A percentile compares a stretch with the other conserved stretches of the same genome.
Evolutionary conservation across 306 rosid genomes (phyloP).

Genomic region (Coriaria nepalensis): DNA sequence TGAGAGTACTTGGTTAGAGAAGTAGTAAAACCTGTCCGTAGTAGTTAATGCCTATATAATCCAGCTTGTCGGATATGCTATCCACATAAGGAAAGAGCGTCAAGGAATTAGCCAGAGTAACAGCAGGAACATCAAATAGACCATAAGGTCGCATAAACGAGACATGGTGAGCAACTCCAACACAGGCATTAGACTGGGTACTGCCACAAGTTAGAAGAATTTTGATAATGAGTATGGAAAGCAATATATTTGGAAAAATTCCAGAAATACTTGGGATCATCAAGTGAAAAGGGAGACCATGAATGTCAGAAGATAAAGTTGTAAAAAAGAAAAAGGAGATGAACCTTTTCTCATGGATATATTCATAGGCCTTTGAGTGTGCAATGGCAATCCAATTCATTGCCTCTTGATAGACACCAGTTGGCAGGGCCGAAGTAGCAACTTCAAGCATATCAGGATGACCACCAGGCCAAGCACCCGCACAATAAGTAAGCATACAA

Average conservation of each 20-base stretch:
- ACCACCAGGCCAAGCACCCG: slow-evolving; percentile 99
- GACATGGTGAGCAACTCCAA: slow-evolving; percentile 87
- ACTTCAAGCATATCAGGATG: slow-evolving; percentile 93
- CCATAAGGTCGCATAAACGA: slow-evolving; percentile 94
- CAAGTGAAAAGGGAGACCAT: neutral
- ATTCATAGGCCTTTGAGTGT: slow-evolving; percentile 80
- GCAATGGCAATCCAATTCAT: slow-evolving; percentile 97
- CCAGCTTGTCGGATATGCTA: slow-evolving; percentile 69
- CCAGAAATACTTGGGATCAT: neutral
- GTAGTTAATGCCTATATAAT: slow-evolving; percentile 85
- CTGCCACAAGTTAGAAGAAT: slow-evolving; percentile 21
- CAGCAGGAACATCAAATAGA: slow-evolving; percentile 75
- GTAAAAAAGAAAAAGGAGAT: neutral
- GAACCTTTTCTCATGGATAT: slow-evolving; percentile 67
- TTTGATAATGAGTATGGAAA: too few relatives aligned
- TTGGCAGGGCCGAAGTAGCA: slow-evolving; percentile 84
- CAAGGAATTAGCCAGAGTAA: slow-evolving; percentile 66
- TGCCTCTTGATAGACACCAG: slow-evolving; percentile 85
- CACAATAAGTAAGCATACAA: slow-evolving; percentile 75
- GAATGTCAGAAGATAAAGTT: neutral
- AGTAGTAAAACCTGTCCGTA: slow-evolving; percentile 69
- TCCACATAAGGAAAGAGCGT: slow-evolving; percentile 67
- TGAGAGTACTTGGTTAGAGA: slow-evolving; percentile 12
- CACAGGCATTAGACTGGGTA: slow-evolving; percentile 33
- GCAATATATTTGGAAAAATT: too few relatives aligned